phyloP scores from a whole-genome alignment of 1,284 basidiomycete species.

The Sporisorium scitamineum region DNA sequence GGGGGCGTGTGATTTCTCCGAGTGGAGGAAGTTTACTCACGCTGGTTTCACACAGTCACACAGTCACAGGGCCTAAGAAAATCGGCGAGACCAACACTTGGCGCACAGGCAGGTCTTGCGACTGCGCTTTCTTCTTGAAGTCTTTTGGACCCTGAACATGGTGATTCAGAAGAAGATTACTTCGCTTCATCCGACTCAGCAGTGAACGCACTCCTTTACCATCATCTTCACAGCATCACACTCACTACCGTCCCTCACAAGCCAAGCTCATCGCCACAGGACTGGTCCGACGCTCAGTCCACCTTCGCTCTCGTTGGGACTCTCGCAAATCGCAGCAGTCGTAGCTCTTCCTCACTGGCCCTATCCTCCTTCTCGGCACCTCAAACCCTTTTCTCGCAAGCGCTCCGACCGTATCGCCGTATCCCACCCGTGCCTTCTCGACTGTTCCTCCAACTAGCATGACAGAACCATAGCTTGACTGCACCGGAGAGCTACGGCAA shows the following conservation, averaged over 20 bases:
- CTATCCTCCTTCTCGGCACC: background rate
- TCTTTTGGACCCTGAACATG: conserved; percentile 17
- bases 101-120: conserved; percentile 2
- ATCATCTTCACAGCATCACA: conserved; percentile 1
- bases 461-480: background rate
- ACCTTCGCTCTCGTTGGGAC: background rate
- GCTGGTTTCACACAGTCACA: background rate
- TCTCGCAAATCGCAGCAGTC: background rate
- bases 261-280: background rate
- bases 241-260: background rate
- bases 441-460: conserved; percentile 11
- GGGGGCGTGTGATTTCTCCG: conserved; percentile 2
- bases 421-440: too few species aligned
- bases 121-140: conserved; percentile 14
- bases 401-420: background rate
- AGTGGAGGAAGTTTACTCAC: background rate
- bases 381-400: background rate
- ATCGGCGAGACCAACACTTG: conserved; percentile 20
- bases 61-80: background rate
- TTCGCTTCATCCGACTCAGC: conserved; percentile 2
- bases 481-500: conserved; percentile 7
- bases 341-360: background rate
- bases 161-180: conserved; percentile 9
- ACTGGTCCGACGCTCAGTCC: background rate
- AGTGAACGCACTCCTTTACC: background rate